These are phyloP conservation scores for Tylopilus sp. DNA, from an alignment of 768 basidiomycete species.

Conservation along the genomic window DNA sequence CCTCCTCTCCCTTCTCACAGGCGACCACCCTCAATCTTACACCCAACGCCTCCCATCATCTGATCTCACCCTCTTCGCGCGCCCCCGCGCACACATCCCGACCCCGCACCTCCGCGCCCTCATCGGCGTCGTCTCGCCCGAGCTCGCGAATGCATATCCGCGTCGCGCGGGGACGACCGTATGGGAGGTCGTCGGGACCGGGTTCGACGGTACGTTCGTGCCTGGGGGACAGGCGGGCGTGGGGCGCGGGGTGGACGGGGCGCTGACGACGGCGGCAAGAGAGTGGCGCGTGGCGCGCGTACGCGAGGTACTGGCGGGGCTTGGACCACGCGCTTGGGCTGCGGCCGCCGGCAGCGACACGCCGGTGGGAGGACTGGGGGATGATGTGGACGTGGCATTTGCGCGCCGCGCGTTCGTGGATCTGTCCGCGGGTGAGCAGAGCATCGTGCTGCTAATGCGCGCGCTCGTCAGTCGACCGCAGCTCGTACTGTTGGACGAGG, in stretches of 20 bases:
- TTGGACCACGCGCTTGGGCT: constrained; percentile 59
- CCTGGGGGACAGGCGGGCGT: constrained; percentile 43
- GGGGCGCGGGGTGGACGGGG: constrained; percentile 42
- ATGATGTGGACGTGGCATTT: constrained; percentile 41
- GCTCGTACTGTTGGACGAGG: constrained; percentile 86
- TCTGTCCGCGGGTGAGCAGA: constrained; percentile 72
- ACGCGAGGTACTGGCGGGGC: constrained; percentile 56
- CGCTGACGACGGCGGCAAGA: constrained; percentile 32
- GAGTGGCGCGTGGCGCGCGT: constrained; percentile 41
- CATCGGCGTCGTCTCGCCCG: constrained; percentile 84
- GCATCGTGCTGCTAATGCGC: constrained; percentile 78
- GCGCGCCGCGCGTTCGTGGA: constrained; percentile 53
- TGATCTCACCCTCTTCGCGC: constrained; percentile 57
- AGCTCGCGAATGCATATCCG: constrained; percentile 90
- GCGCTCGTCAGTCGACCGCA: constrained; percentile 74
- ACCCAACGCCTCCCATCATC: constrained; percentile 49
- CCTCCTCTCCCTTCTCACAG: constrained; percentile 82
- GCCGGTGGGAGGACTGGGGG: too few relatives aligned
- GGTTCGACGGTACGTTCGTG: constrained; percentile 85
- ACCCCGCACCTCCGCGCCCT: constrained; percentile 62
- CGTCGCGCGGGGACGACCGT: constrained; percentile 63
- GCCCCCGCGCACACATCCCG: constrained; percentile 60
- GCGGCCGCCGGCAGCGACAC: too few relatives aligned
- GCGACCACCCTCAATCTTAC: constrained; percentile 95
- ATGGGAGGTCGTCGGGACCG: constrained; percentile 80